phyloP scores from a whole-genome alignment of 495 filamentous ascomycete species.

The Aspergillus heteromorphus region DNA sequence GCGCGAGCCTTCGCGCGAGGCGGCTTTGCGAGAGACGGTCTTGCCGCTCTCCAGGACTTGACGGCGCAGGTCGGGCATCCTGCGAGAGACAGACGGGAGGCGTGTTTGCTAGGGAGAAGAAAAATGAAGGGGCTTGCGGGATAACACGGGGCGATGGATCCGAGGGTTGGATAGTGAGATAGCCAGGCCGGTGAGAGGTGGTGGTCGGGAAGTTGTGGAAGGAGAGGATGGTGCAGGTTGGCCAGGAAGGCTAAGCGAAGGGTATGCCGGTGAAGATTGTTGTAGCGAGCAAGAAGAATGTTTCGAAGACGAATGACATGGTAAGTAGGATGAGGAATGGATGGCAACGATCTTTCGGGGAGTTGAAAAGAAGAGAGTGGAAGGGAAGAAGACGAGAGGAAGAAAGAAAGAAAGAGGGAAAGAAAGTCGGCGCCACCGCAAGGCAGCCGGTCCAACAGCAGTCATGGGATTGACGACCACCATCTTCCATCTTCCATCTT shows the following conservation, averaged over 20 bases:
- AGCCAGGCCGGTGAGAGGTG: not conserved
- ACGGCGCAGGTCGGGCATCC: slow-evolving; percentile 60
- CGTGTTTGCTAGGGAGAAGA: not conserved
- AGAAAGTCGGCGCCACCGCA: not conserved
- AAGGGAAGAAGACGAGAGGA: slow-evolving; percentile 7
- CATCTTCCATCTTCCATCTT: no score
- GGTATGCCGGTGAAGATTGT: slow-evolving; percentile 16
- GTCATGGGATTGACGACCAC: no score
- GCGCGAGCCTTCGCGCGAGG: slow-evolving; percentile 62
- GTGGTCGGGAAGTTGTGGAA: not conserved
- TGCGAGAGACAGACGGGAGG: slow-evolving; percentile 5
- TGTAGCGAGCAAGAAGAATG: slow-evolving; percentile 9
- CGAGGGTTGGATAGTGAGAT: not conserved
- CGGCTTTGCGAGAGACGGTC: slow-evolving; percentile 87
- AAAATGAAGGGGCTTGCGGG: not conserved
- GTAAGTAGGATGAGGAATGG: slow-evolving; percentile 16
- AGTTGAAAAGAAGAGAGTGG: slow-evolving; percentile 6
- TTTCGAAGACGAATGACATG: slow-evolving; percentile 27
- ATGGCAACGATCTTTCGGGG: not conserved
- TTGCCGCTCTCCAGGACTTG: slow-evolving; percentile 80
- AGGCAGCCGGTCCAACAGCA: not conserved
- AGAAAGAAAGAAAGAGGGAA: slow-evolving; percentile 1
- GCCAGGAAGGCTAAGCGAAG: slow-evolving; percentile 3
- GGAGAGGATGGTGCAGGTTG: not conserved
- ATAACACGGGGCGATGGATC: not conserved